Conservation (phyloP, 495 filamentous ascomycete genomes). For the Aspergillus kassunensis region DNA sequence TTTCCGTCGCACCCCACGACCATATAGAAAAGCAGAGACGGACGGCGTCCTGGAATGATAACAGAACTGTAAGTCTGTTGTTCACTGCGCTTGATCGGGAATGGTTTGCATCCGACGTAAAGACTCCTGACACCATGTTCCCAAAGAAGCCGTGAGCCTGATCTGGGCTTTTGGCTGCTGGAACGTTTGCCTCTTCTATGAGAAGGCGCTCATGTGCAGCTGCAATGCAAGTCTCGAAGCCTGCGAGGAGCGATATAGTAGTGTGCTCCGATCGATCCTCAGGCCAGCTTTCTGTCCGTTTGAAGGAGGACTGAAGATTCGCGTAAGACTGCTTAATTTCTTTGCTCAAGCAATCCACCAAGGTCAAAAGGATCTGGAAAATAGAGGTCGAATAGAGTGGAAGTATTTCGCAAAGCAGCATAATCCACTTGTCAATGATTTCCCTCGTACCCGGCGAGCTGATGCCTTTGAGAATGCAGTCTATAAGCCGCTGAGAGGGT, state of each 20-base stretch:
- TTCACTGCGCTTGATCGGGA: constrained; percentile 78
- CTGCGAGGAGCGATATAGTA: constrained; percentile 74
- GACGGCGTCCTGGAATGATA: constrained; percentile 96
- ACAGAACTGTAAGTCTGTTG: constrained; percentile 82
- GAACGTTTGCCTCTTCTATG: constrained; percentile 65
- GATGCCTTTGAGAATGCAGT: constrained; percentile 79
- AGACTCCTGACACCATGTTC: constrained; percentile 93
- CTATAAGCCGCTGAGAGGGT: constrained; percentile 72
- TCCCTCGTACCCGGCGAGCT: constrained; percentile 67
- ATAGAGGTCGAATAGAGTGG: constrained; percentile 77
- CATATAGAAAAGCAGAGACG: constrained; percentile 89
- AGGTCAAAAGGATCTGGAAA: constrained; percentile 83
- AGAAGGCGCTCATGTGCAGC: constrained; percentile 80
- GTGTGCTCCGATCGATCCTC: constrained; percentile 43
- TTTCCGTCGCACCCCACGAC: constrained; percentile 78
- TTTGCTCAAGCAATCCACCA: constrained; percentile 82
- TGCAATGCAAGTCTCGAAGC: constrained; percentile 84
- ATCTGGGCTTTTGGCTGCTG: constrained; percentile 71
- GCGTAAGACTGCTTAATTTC: constrained; percentile 70
- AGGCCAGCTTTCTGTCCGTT: constrained; percentile 41
- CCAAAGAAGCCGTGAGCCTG: constrained; percentile 90
- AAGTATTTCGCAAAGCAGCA: constrained; percentile 78
- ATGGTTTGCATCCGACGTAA: constrained; percentile 72
- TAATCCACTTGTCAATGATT: constrained; percentile 86
- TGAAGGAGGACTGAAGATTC: constrained; percentile 49